Evolutionary conservation across 106 monocot genomes (phyloP).

Genomic region (Dendrobium catenatum): DNA sequence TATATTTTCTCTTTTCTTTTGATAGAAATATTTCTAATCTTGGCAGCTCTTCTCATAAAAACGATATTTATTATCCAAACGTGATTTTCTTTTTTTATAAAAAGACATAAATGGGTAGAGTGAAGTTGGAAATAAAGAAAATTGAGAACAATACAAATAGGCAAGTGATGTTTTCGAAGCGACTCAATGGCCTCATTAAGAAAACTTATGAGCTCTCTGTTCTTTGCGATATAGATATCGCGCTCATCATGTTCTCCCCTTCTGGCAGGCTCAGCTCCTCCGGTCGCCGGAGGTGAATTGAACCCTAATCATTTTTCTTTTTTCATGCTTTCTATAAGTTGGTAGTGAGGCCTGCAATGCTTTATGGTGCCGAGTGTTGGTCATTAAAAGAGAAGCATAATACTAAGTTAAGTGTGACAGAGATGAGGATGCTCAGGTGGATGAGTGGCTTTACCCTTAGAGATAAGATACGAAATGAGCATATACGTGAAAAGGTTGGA

Average conservation of each 20-base stretch:
- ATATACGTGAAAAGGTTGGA: too few relatives aligned
- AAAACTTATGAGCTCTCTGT: constrained; percentile 89
- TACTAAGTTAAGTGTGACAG: too few relatives aligned
- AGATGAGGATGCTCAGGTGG: too few relatives aligned
- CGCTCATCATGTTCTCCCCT: constrained; percentile 90
- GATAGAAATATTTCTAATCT: neutral
- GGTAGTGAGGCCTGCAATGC: too few relatives aligned
- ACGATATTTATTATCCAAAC: neutral
- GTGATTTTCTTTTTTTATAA: neutral
- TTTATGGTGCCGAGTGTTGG: too few relatives aligned
- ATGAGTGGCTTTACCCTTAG: too few relatives aligned
- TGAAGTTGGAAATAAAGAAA: constrained; percentile 79
- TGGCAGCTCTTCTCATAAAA: neutral
- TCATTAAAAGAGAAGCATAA: too few relatives aligned
- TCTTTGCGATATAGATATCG: constrained; percentile 86
- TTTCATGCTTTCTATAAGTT: too few relatives aligned
- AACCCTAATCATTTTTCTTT: neutral
- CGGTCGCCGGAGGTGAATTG: constrained; percentile 42
- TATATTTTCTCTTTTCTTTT: neutral
- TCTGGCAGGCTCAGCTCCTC: constrained; percentile 79
- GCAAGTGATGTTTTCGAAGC: constrained; percentile 88
- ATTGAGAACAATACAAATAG: constrained; percentile 78
- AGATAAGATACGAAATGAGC: too few relatives aligned
- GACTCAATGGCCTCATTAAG: constrained; percentile 89
- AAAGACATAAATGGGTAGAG: constrained; percentile 53